Base-by-base conservation (phyloP, 768 basidiomycete species). In the Artomyces pyxidatus region DNA sequence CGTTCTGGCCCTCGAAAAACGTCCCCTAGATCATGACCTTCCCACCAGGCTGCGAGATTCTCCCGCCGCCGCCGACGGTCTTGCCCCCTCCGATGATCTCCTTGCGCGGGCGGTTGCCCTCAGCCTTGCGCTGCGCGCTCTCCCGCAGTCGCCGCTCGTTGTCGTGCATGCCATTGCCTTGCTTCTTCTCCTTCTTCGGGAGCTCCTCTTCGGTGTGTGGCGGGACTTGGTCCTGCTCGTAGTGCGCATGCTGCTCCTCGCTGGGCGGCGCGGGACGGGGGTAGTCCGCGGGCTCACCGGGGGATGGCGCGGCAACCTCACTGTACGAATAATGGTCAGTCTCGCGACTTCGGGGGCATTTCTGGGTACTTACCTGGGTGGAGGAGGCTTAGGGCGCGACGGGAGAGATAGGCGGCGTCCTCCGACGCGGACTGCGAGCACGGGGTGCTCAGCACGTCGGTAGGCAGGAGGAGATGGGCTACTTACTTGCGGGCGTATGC, bases 1-100 rank as follows among this genome's bases (percentile, higher is more conserved):
- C n/a, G 40, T 48, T 16, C 35, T n/a, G n/a, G n/a, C n/a, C n/a
- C n/a, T n/a, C n/a, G n/a, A n/a, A n/a, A n/a, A n/a, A 8, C 12
- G 17, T 12, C 19, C 29, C 55, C 70, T 57, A 72, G 32, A 59
- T 59, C 46, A 73, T 51, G 14, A 44, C 59, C 53, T 68, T 80
- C 25, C 76, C 77, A 42, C 69, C 73, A 37, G 81, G 81, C 58
- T 83, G 81, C 3, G 68, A 71, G 50, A 83, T 82, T 48, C 81
- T 68, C 25, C 73, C 76, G 1, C 60, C 71, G 10, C 60, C 73
- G 16, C 71, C 75, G 11, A 58, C 49, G 42, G 76, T 73, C 51
- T 26, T 55, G 29, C 44, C 17, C 4, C 27, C 19, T 27, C 45
- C 40, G 5, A 23, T 19, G 14, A 29, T 41, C 19, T 54, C 55